Evolutionary conservation across 306 rosid species (phyloP).

Genomic region (Purshia tridentata): DNA sequence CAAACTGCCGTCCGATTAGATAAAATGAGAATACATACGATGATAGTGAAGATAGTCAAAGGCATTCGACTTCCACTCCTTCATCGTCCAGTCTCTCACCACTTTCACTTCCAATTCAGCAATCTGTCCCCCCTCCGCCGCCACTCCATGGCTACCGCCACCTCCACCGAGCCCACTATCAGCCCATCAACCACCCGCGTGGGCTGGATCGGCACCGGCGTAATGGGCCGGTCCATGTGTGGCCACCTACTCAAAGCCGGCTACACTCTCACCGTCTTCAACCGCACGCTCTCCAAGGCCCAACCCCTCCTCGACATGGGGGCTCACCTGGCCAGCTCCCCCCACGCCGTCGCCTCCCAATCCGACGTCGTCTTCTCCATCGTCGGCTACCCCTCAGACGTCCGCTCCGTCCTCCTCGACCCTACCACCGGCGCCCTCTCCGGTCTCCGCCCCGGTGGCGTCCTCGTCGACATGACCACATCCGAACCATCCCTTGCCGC

Average conservation of each 20-base stretch:
- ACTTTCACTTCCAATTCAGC: conserved; percentile 10
- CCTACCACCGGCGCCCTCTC: conserved; percentile 71
- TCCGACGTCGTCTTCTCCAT: conserved; percentile 88
- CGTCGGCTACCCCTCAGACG: conserved; percentile 94
- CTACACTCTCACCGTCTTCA: conserved; percentile 82
- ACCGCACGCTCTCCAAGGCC: conserved; percentile 84
- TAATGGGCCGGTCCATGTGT: conserved; percentile 91
- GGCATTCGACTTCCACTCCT: conserved; percentile 20
- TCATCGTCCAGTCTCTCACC: conserved; percentile 15
- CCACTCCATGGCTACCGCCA: conserved; percentile 51
- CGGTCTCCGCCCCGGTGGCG: conserved; percentile 72
- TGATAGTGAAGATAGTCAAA: background rate
- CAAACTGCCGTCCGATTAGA: background rate
- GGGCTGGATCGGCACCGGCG: conserved; percentile 98
- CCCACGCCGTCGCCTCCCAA: conserved; percentile 60
- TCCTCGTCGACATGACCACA: conserved; percentile 90
- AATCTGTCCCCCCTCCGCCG: conserved; percentile 24
- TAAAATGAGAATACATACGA: background rate
- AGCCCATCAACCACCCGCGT: conserved; percentile 72
- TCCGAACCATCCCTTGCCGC: conserved; percentile 90
- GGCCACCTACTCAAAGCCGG: conserved; percentile 82
- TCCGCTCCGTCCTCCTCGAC: conserved; percentile 76
- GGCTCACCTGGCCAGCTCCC: conserved; percentile 60
- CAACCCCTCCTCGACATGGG: conserved; percentile 78
- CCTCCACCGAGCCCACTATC: conserved; percentile 27